Evolutionary conservation across 108 stramenopile genomes (phyloP).

Genomic region (Cyclotella kingstonii): DNA sequence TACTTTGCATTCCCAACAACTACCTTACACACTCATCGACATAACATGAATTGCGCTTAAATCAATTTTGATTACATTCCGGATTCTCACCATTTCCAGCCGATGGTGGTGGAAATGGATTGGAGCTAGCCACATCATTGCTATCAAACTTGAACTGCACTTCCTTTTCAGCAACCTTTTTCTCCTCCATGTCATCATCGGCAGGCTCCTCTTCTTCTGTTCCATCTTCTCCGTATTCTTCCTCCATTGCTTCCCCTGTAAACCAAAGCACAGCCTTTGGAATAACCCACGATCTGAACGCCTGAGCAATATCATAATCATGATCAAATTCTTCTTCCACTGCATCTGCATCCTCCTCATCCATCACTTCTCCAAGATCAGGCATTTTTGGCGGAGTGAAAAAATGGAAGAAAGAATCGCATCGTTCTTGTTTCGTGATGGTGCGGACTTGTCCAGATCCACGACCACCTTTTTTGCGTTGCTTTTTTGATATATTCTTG

Average conservation of each 20-base stretch:
- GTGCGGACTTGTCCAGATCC: slow-evolving; percentile 83
- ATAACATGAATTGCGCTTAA: too few species aligned
- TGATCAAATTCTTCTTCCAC: slow-evolving; percentile 81
- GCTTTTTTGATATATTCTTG: slow-evolving; percentile 69
- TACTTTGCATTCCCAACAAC: too few species aligned
- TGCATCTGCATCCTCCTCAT: slow-evolving; percentile 80
- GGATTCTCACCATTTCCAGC: slow-evolving; percentile 38
- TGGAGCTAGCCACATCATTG: not conserved
- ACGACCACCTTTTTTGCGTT: slow-evolving; percentile 78
- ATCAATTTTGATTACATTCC: slow-evolving; percentile 37
- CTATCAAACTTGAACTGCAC: slow-evolving; percentile 22
- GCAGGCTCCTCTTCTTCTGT: slow-evolving; percentile 7
- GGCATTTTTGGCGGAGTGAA: slow-evolving; percentile 80
- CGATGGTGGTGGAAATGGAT: slow-evolving; percentile 15
- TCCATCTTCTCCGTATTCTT: slow-evolving; percentile 23
- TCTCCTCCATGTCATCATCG: slow-evolving; percentile 14
- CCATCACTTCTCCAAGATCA: slow-evolving; percentile 57
- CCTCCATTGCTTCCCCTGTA: slow-evolving; percentile 78
- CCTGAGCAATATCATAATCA: slow-evolving; percentile 92
- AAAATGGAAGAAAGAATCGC: slow-evolving; percentile 92
- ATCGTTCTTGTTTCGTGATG: slow-evolving; percentile 62
- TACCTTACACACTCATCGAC: too few species aligned
- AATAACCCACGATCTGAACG: slow-evolving; percentile 82
- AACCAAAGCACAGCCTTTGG: slow-evolving; percentile 93
- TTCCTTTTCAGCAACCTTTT: slow-evolving; percentile 9